A percentile compares a stretch with the other conserved stretches of the same genome.
phyloP scores from a whole-genome alignment of 139 green algal species.

The Chlorella vulgaris region DNA sequence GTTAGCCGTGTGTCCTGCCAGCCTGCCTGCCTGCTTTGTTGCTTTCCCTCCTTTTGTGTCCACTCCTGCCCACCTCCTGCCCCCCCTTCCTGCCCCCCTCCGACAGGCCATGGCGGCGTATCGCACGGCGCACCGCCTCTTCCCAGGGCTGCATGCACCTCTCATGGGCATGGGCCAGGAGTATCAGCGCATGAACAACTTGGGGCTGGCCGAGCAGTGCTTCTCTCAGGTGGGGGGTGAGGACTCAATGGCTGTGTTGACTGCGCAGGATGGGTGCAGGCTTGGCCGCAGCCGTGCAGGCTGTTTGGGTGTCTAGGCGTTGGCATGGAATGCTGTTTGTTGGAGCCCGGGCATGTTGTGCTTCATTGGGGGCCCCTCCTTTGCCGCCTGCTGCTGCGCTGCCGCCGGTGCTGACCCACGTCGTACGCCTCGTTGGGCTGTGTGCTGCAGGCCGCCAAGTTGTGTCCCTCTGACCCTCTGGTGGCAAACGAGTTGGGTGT shows the following conservation, averaged over 20 bases:
- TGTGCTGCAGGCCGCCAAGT: conserved; percentile 60
- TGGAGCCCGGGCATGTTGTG: no score
- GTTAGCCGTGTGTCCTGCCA: no score
- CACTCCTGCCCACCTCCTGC: neutral
- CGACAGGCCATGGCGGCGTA: conserved; percentile 97
- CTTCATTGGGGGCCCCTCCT: no score
- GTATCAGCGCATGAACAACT: conserved; percentile 91
- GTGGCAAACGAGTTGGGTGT: conserved; percentile 91
- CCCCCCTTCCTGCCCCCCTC: neutral
- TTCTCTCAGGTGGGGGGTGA: conserved; percentile 42
- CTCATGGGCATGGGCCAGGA: conserved; percentile 89
- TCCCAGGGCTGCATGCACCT: conserved; percentile 91
- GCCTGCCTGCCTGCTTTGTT: no score
- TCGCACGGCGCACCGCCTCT: conserved; percentile 90
- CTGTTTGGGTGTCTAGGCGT: no score
- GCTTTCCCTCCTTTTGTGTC: no score
- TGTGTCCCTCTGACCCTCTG: conserved; percentile 87
- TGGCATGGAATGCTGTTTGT: no score
- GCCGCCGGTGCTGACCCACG: neutral
- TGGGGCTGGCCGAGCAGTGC: conserved; percentile 76
- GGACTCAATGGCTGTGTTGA: neutral
- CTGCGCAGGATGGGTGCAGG: neutral
- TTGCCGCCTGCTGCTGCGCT: no score
- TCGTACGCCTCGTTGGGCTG: neutral
- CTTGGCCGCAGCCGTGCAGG: neutral